These are phyloP conservation scores for Phytophthora crassamura DNA, from an alignment of 352 stramenopile species.

Conservation along the genomic window DNA sequence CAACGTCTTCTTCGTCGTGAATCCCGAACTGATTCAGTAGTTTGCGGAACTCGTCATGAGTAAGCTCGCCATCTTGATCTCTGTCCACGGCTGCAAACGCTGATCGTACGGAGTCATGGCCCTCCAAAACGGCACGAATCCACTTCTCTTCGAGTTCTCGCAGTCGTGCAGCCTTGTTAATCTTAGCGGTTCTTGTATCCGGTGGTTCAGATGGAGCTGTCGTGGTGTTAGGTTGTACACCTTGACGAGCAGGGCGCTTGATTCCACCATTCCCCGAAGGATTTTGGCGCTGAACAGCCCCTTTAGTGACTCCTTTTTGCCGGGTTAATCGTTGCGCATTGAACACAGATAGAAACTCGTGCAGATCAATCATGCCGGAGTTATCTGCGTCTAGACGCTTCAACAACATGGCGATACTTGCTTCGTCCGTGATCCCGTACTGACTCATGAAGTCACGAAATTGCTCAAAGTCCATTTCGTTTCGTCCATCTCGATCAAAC, in stretches of 20 bases:
- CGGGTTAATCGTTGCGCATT: constrained; percentile 38
- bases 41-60: constrained; percentile 53
- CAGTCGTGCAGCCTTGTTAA: constrained; percentile 29
- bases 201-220: background rate
- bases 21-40: constrained; percentile 62
- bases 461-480: constrained; percentile 61
- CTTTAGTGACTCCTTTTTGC: constrained; percentile 30
- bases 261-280: background rate
- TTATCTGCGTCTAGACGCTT: constrained; percentile 56
- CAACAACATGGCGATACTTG: constrained; percentile 53
- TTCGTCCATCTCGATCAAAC: constrained; percentile 40
- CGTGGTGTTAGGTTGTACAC: background rate
- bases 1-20: constrained; percentile 48
- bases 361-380: constrained; percentile 53
- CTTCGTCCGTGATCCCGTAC: constrained; percentile 60
- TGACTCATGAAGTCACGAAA: constrained; percentile 63
- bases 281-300: background rate
- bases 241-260: constrained; percentile 2
- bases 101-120: constrained; percentile 36
- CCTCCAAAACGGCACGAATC: constrained; percentile 47
- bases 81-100: constrained; percentile 58
- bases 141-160: constrained; percentile 54
- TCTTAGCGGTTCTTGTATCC: constrained; percentile 7
- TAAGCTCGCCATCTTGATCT: constrained; percentile 50
- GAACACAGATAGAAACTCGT: constrained; percentile 69